These are phyloP conservation scores for Geotrichum armillariae DNA, from an alignment of 1,139 yeast genomes.

Conservation along the genomic window DNA sequence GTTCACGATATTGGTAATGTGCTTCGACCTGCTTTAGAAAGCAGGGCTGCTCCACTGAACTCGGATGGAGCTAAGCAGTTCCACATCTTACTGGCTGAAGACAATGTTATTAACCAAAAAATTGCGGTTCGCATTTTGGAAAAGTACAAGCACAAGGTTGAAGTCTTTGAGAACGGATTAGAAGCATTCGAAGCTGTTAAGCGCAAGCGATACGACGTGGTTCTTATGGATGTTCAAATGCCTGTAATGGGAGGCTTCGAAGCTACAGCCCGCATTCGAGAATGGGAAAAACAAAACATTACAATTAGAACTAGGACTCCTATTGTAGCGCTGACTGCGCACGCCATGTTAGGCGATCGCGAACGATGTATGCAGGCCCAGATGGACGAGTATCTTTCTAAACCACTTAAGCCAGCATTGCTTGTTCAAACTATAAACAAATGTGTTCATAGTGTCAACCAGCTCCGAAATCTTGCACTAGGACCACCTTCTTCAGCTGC, in stretches of 20 bases:
- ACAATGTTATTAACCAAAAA: slow-evolving; percentile 82
- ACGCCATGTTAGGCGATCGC: slow-evolving; percentile 89
- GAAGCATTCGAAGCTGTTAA: slow-evolving; percentile 80
- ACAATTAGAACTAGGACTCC: slow-evolving; percentile 78
- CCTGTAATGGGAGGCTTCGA: slow-evolving; percentile 95
- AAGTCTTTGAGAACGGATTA: slow-evolving; percentile 70
- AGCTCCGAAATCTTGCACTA: slow-evolving; percentile 40
- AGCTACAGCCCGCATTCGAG: slow-evolving; percentile 81
- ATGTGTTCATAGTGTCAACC: slow-evolving; percentile 60
- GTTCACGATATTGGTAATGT: slow-evolving; percentile 80
- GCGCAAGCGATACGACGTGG: slow-evolving; percentile 69
- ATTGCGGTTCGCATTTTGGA: slow-evolving; percentile 55
- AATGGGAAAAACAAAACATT: slow-evolving; percentile 80
- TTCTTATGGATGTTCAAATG: slow-evolving; percentile 93
- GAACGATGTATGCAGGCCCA: slow-evolving; percentile 84
- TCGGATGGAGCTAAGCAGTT: slow-evolving; percentile 77
- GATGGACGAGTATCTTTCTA: slow-evolving; percentile 90
- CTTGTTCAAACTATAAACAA: slow-evolving; percentile 82
- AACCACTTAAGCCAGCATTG: slow-evolving; percentile 81
- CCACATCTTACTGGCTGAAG: slow-evolving; percentile 79
- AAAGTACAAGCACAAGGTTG: slow-evolving; percentile 23
- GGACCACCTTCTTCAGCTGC: slow-evolving; percentile 35
- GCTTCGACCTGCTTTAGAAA: slow-evolving; percentile 78
- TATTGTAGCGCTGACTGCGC: slow-evolving; percentile 85
- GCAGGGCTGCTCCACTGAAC: slow-evolving; percentile 76